A percentile compares a stretch with the other conserved stretches of the same genome.
Conservation (phyloP, 306 rosid species). For the Sindora glabra region DNA sequence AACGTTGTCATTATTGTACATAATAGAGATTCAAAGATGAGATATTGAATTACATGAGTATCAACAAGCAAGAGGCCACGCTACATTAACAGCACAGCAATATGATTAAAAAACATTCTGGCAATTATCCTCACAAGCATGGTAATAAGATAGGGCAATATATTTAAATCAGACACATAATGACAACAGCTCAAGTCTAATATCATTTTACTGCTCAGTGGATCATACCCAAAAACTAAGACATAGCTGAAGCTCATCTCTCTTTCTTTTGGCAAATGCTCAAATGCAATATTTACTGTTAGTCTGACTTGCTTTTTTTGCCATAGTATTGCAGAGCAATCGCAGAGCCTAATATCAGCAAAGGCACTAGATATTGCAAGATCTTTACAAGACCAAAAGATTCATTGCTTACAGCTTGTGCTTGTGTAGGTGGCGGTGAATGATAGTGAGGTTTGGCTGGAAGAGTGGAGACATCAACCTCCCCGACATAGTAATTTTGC, state of each 20-base stretch:
- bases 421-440: conserved; percentile 13
- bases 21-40: neutral
- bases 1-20: neutral
- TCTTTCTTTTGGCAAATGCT: too few relatives aligned
- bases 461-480: conserved; percentile 44
- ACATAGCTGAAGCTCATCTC: too few relatives aligned
- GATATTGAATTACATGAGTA: neutral
- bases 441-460: conserved; percentile 26
- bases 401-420: conserved; percentile 5
- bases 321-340: conserved; percentile 48
- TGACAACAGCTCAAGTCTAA: neutral
- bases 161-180: neutral
- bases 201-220: neutral
- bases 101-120: neutral
- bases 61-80: neutral
- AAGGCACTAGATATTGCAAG: conserved; percentile 50
- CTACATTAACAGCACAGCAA: conserved; percentile 1
- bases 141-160: neutral
- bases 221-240: too few relatives aligned
- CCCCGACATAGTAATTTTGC: conserved; percentile 53
- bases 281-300: conserved; percentile 10
- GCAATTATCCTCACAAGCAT: neutral
- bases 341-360: conserved; percentile 59
- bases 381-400: conserved; percentile 40
- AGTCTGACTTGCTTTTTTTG: conserved; percentile 23